These are phyloP conservation scores for Pestalotiopsis sp. DNA, from an alignment of 2,329 filamentous ascomycete species.

Conservation along the genomic window DNA sequence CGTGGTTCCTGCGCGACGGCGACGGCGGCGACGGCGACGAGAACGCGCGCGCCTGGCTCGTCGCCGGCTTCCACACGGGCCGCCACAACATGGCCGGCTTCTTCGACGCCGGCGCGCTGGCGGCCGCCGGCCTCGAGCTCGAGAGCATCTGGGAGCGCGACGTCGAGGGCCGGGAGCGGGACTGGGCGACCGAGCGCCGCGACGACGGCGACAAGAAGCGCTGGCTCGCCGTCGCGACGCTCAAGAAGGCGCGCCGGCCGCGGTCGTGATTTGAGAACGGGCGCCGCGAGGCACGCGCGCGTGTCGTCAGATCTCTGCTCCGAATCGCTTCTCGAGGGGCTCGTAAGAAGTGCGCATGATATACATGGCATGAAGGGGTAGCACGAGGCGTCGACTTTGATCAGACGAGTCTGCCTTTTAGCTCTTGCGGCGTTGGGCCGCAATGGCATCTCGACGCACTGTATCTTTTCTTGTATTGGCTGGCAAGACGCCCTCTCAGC, in stretches of 20 bases:
- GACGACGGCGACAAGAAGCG: conserved; percentile 66
- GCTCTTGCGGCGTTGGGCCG: too few relatives aligned
- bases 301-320: too few relatives aligned
- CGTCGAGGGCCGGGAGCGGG: conserved; percentile 62
- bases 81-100: conserved; percentile 67
- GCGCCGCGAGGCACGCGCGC: too few relatives aligned
- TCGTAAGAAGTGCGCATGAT: too few relatives aligned
- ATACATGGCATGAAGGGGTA: too few relatives aligned
- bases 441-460: too few relatives aligned
- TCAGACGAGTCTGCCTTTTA: too few relatives aligned
- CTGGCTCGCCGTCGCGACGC: conserved; percentile 66
- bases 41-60: conserved; percentile 59
- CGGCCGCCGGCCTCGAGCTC: conserved; percentile 55
- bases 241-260: conserved; percentile 35
- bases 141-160: conserved; percentile 72
- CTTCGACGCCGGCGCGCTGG: conserved; percentile 54
- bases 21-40: conserved; percentile 25
- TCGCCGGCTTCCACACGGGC: conserved; percentile 75
- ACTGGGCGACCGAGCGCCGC: conserved; percentile 66
- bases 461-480: too few relatives aligned
- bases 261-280: not conserved
- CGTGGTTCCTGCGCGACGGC: conserved; percentile 55
- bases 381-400: too few relatives aligned
- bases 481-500: too few relatives aligned
- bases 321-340: too few relatives aligned